Conservation (phyloP, 2,329 filamentous ascomycete genomes). For the Xylariaceae sp. region DNA sequence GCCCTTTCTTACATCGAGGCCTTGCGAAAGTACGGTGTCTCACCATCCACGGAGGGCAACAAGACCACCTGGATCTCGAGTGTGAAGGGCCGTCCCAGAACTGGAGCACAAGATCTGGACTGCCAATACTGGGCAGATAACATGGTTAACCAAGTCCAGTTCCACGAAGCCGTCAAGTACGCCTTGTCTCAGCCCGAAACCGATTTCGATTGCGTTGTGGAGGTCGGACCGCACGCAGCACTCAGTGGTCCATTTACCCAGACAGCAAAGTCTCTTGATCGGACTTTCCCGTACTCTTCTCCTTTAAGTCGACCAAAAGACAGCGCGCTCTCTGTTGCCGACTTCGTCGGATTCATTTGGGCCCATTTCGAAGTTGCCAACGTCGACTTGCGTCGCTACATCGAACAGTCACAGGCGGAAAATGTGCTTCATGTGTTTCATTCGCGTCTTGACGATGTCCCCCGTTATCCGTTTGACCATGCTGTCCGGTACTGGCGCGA, state of each 20-base stretch:
- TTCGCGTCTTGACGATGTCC: constrained; percentile 29
- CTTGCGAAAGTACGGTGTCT: constrained; percentile 30
- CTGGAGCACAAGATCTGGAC: constrained; percentile 19
- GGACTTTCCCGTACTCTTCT: constrained; percentile 22
- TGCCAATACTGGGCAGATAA: constrained; percentile 39
- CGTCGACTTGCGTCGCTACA: constrained; percentile 22
- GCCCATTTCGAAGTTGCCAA: constrained; percentile 19
- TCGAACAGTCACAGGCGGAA: constrained; percentile 20
- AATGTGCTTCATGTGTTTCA: constrained; percentile 1
- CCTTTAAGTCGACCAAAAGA: constrained; percentile 25
- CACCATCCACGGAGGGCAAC: constrained; percentile 22
- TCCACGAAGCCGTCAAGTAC: constrained; percentile 33
- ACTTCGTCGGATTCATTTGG: constrained; percentile 30
- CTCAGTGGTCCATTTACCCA: constrained; percentile 28
- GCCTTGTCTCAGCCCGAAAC: constrained; percentile 21
- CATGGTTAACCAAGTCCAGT: constrained; percentile 38
- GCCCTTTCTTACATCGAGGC: constrained; percentile 33
- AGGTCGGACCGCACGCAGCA: constrained; percentile 31
- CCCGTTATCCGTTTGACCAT: constrained; percentile 47
- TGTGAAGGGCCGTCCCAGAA: constrained; percentile 29
- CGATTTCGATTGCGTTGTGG: constrained; percentile 27
- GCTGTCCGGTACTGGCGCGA: constrained; percentile 39
- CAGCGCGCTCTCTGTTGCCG: constrained; percentile 23
- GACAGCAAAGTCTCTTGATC: constrained; percentile 20
- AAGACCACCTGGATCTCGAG: constrained; percentile 38